Evolutionary conservation across 257 asterid species (phyloP), one percentile per base, ranked within the genome.

Genomic region (Orobanche coerulescens): DNA sequence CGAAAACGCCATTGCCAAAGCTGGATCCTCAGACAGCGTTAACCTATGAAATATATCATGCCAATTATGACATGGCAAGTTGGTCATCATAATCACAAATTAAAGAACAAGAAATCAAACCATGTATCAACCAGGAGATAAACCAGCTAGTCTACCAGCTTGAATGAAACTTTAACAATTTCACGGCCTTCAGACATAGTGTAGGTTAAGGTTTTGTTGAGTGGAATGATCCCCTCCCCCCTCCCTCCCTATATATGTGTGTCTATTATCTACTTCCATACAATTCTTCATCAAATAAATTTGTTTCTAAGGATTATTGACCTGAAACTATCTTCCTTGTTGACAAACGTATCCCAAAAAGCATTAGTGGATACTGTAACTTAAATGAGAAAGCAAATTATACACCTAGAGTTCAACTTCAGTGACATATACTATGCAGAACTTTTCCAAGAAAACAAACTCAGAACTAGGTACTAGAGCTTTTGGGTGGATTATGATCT

Each of bases 1-100:
- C 50, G 98, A 86, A 71, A 92, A 92, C 2, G 95, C 95, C 97
- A 92, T 92, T 53, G 98, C 95, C 82, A 92, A 72, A 62, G 95
- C 88, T 75, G 95, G 89, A 67, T 92, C 95, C 67, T 92, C 98
- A 13, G 98, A 88, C 64, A 92, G 82, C 2, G 95, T 76, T 65
- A 92, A 65, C 91, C 98, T 92, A 79, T 55, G 68, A 22, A 61
- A 68, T 39, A 77, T n/a, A 50, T 42, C 2, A 62, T 12, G 4
- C 68, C 26, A 69, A 57, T 40, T 33, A 70, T n/a, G 61, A 34
- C 57, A 60, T 53, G 63, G 20, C 47, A 18, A 66, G 34, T 22
- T 33, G 61, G 62, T 53, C 26, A 59, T 34, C 58, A 64, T 34
- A 8, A 59, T 18, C 44, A 64, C 13, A 42, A 50, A 67, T 64